Evolutionary conservation across 2,329 filamentous ascomycete species (phyloP), one percentile per base, ranked within the genome.

Genomic region (Ceratocystis smalleyi): DNA sequence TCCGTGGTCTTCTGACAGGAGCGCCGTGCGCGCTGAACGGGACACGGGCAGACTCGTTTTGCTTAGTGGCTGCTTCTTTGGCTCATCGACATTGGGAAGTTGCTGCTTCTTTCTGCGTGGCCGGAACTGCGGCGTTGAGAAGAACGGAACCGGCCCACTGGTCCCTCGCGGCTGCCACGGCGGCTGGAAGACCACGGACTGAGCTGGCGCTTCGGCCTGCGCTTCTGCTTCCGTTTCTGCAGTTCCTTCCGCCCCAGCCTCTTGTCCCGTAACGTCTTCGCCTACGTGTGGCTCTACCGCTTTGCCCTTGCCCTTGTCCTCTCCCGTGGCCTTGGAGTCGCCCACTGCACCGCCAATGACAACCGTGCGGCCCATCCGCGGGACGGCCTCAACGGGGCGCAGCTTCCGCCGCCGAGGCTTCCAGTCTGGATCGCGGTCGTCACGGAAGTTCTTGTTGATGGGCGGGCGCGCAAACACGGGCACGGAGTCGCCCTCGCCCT

Each of bases 401-500:
- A 64, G 5, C 49, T 61, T 67, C 54, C 62, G 65, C 24, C 65
- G 64, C 19, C 66, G 54, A 7, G 69, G 68, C 43, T 69, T 68
- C 40, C 73, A 76, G 61, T 76, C 75, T 8, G 76, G 74, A 43
- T 75, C 74, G 59, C 73, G 69, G 59, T 73, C 74, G 67, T 79
- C 77, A 51, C 76, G 71, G 68, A 75, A 75, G 55, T 74, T 69
- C 61, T 76, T 75, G 35, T 75, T 76, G 30, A 72, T 70, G 40
- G 76, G 76, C 47, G 78, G 76, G 30, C 73, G 71, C 5, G 81
- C 79, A 70, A 81, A 79, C 3, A 85, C 77, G 0, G 84, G 87
- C 30, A 88, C 84, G 17, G 81, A 74, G 70, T 89, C 87, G 19
- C 72, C 77, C 72, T 89, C 85, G 6, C 84, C 85, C 68, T 78